A percentile compares a stretch with the other conserved stretches of the same genome.
Conservation (phyloP, 495 filamentous ascomycete species). For the Neurospora terricola region DNA sequence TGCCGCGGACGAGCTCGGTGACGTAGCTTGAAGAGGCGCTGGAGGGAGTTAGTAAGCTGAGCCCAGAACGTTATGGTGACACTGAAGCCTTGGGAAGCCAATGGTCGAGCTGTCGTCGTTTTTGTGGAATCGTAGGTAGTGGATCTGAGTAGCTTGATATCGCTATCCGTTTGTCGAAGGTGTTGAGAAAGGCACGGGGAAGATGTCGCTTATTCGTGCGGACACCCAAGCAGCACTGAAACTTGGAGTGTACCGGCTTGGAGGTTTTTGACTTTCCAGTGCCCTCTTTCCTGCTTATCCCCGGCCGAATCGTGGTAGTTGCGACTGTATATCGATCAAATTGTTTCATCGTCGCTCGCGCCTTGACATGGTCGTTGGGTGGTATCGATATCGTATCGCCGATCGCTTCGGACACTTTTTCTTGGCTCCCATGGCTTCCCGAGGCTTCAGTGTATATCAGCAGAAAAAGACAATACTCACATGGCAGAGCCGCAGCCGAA, state of each 20-base stretch:
- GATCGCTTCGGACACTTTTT: background rate
- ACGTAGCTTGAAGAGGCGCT: conserved; percentile 60
- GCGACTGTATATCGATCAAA: background rate
- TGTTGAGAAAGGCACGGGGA: background rate
- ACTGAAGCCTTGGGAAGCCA: background rate
- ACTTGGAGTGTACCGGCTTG: background rate
- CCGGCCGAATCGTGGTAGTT: background rate
- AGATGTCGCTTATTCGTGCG: background rate
- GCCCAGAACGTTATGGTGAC: background rate
- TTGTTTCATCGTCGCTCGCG: background rate
- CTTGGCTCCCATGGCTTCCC: background rate
- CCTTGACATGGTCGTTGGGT: background rate
- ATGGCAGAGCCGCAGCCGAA: conserved; percentile 97
- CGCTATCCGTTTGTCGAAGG: background rate
- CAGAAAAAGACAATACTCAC: conserved; percentile 6
- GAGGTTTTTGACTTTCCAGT: background rate
- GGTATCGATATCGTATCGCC: background rate
- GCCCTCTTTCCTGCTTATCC: background rate
- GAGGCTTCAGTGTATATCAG: background rate
- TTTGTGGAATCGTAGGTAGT: background rate
- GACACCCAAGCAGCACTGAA: background rate
- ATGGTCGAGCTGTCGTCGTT: background rate
- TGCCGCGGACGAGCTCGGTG: conserved; percentile 85
- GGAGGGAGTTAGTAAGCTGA: conserved; percentile 5
- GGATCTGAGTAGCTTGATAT: background rate